phyloP scores from a whole-genome alignment of 495 filamentous ascomycete genomes.

The Penicilliopsis zonata region DNA sequence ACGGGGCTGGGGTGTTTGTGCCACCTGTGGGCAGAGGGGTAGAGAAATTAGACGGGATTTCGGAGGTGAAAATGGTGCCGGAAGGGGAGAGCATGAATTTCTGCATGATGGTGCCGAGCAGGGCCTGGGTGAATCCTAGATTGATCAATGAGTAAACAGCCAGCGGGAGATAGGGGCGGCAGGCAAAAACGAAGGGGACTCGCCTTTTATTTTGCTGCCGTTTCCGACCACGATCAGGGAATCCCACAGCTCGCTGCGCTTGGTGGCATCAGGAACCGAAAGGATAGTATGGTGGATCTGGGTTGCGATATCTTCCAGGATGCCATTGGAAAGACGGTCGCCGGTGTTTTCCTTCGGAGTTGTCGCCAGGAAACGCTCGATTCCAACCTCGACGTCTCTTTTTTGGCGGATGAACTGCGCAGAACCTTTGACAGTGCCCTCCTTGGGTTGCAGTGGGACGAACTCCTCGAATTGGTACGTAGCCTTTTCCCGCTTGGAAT shows the following conservation, averaged over 20 bases:
- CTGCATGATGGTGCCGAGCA: conserved; percentile 62
- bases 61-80: conserved; percentile 92
- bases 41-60: conserved; percentile 80
- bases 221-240: conserved; percentile 79
- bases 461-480: conserved; percentile 77
- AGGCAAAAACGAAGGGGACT: conserved; percentile 3
- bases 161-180: conserved; percentile 3
- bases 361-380: conserved; percentile 78
- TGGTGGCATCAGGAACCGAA: conserved; percentile 63
- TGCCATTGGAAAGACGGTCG: conserved; percentile 39
- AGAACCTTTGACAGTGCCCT: conserved; percentile 11
- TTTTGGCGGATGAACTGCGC: conserved; percentile 29
- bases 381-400: conserved; percentile 71
- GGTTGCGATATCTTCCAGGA: conserved; percentile 69
- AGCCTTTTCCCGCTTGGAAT: conserved; percentile 64
- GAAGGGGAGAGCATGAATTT: conserved; percentile 87
- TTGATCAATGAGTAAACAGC: too few species aligned
- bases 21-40: conserved; percentile 88
- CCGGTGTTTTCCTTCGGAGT: conserved; percentile 19
- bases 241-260: conserved; percentile 81
- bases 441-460: conserved; percentile 39
- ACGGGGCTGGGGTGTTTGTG: conserved; percentile 73
- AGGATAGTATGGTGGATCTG: conserved; percentile 73
- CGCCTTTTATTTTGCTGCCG: conserved; percentile 70
- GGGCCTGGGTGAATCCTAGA: conserved; percentile 79